A percentile compares a stretch with the other conserved stretches of the same genome.
phyloP scores from a whole-genome alignment of 345 rosid genomes.

The Garcia nutans region DNA sequence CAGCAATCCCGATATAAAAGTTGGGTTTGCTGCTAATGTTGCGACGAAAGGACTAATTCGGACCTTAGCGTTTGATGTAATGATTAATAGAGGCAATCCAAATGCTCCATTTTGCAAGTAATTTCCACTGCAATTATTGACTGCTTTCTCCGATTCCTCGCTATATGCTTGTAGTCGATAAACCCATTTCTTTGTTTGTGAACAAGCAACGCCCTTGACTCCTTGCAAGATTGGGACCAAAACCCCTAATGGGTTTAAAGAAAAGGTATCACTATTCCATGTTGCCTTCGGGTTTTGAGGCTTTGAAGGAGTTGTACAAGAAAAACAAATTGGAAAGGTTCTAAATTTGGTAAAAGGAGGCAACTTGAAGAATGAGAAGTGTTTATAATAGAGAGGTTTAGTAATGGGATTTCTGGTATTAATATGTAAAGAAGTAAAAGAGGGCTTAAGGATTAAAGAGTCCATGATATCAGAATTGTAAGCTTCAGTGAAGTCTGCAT shows the following conservation, averaged over 20 bases:
- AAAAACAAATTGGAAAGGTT: conserved; percentile 36
- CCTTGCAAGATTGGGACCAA: conserved; percentile 43
- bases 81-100: conserved; percentile 64
- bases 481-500: conserved; percentile 38
- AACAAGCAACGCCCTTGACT: conserved; percentile 42
- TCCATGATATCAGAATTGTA: conserved; percentile 38
- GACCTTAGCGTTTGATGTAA: conserved; percentile 65
- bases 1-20: conserved; percentile 72
- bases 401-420: conserved; percentile 17
- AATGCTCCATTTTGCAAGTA: conserved; percentile 52
- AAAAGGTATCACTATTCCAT: conserved; percentile 9
- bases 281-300: conserved; percentile 23
- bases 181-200: conserved; percentile 51
- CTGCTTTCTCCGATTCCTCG: conserved; percentile 36
- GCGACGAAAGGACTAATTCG: conserved; percentile 76
- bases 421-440: conserved; percentile 29
- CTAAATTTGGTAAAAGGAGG: conserved; percentile 26
- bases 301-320: conserved; percentile 29
- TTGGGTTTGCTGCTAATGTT: conserved; percentile 75
- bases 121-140: conserved; percentile 24
- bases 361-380: conserved; percentile 31
- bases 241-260: conserved; percentile 36
- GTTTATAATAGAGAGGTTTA: conserved; percentile 10
- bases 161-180: conserved; percentile 41
- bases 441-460: conserved; percentile 39